These are phyloP conservation scores for Albophoma yamanashiensis DNA, from an alignment of 2,329 filamentous ascomycete species.

Conservation along the genomic window DNA sequence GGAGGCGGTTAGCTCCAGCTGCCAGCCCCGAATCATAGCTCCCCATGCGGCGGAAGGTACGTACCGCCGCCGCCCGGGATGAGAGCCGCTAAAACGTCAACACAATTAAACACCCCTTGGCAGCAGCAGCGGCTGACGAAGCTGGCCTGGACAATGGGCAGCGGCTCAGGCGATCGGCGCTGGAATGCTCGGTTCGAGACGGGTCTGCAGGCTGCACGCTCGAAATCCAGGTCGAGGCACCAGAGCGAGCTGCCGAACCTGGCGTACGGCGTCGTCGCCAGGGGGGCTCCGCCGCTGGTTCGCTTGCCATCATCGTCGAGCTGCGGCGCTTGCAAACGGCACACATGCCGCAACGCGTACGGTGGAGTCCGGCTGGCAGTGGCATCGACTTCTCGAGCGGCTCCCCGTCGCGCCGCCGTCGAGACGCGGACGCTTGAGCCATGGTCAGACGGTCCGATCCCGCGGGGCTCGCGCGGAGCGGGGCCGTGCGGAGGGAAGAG, in stretches of 20 bases:
- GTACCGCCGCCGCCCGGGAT: neutral
- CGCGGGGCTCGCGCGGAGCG: neutral
- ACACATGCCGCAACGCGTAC: neutral
- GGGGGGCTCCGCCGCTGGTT: neutral
- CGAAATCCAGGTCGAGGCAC: neutral
- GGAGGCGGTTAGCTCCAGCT: neutral
- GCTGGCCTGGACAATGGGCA: neutral
- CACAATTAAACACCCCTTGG: neutral
- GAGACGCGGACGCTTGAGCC: neutral
- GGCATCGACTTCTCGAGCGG: neutral
- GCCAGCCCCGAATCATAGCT: neutral
- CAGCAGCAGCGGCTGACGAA: neutral
- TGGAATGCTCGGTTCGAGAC: neutral
- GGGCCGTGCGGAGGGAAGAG: neutral
- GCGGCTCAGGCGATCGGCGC: neutral
- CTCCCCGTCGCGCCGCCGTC: neutral
- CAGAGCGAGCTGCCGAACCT: too few species aligned
- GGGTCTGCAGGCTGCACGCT: neutral
- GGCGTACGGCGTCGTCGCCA: neutral
- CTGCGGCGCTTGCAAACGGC: neutral
- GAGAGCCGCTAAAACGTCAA: neutral
- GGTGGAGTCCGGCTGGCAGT: neutral
- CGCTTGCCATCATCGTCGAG: too few species aligned
- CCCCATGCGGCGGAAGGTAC: neutral
- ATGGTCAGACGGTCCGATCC: neutral